Evolutionary conservation across 2,329 filamentous ascomycete species (phyloP), one percentile per base, ranked within the genome.

Genomic region (Xylariaceae sp.): DNA sequence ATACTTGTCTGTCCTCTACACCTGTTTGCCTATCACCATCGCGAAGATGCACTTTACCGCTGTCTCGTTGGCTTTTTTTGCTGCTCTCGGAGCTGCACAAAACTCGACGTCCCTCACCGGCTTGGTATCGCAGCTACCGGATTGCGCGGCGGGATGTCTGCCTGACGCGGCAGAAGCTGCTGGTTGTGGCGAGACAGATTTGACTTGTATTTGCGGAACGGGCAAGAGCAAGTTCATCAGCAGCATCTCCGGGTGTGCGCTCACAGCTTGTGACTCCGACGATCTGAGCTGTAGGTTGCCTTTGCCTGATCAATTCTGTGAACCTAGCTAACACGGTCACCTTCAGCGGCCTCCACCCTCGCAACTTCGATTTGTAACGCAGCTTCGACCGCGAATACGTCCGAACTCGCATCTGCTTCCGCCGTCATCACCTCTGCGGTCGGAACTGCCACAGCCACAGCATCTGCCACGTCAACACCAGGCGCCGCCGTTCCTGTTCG

Each of bases 401-500:
- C 52, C 3, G 56, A 49, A n/a, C 47, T 60, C 16, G 55, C 58
- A 8, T 54, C 53, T n/a, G 59, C 59, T 13, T 61, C 60, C 4
- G 49, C 42, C 34, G 43, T 59, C 31, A 44, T 61, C 41, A 48
- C 53, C 9, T 56, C 57, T 1, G 57, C 51, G 30, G 38, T 61
- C 15, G 51, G 41, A 28, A 51, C 55, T 12, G 44, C 48, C 9
- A 38, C 45, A 4, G 13, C n/a, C 7, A 9, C 39, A 8, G 42
- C 49, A 2, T 37, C 26, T 12, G 38, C 44, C 15, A 43, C 49
- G 2, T 15, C 52, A 3, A 47, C 46, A 2, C 35, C 56, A 4
- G 51, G 46, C 22, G 45, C 57, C 2, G 57, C 55, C 9, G 49
- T 41, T n/a, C 45, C 55, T 9, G 49, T 41, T n/a, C 45, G 57